These are phyloP conservation scores for Baeospora myosura DNA, from an alignment of 1,284 basidiomycete species.

Conservation along the genomic window DNA sequence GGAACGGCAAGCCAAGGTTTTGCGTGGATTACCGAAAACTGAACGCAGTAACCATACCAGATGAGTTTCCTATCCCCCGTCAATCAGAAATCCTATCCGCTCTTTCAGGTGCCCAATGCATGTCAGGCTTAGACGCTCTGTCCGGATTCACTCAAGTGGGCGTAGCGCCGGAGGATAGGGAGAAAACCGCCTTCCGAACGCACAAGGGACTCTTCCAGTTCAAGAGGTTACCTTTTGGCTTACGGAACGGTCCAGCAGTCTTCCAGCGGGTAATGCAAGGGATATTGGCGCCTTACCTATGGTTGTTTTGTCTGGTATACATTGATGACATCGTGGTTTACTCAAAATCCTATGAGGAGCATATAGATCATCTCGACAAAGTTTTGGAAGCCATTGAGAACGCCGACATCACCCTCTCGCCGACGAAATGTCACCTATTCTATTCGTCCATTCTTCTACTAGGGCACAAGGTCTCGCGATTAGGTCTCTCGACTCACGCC, in stretches of 20 bases:
- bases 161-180: background rate
- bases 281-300: background rate
- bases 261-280: background rate
- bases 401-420: background rate
- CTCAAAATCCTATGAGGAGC: background rate
- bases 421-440: background rate
- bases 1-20: too few species aligned
- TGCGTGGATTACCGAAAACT: too few species aligned
- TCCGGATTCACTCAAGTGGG: background rate
- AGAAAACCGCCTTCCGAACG: background rate
- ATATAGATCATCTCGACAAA: background rate
- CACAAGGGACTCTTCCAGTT: background rate
- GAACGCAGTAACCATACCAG: background rate
- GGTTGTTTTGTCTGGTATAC: background rate
- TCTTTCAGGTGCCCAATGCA: background rate
- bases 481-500: background rate
- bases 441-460: background rate
- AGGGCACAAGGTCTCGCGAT: too few species aligned
- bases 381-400: background rate
- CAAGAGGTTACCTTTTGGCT: background rate
- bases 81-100: background rate
- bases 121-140: background rate
- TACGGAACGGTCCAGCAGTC: background rate
- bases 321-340: slow-evolving; percentile 1
- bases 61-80: background rate